Percentiles rank a stretch among this genome's conserved stretches.
phyloP scores from a whole-genome alignment of 192 early-diverging fungal genomes.

The Lobulomyces angularis region DNA sequence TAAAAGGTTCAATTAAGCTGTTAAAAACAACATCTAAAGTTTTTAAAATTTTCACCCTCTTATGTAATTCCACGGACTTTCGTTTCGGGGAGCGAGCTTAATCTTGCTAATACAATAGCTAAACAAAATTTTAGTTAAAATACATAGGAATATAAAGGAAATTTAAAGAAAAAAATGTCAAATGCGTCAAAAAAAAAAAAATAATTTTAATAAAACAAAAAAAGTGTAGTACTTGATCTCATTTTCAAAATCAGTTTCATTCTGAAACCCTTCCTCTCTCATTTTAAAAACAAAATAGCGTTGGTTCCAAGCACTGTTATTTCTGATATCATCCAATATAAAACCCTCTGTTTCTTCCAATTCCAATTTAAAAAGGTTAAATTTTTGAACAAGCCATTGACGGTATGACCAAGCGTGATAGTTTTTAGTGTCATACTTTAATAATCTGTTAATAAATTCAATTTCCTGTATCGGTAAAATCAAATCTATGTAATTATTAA shows the following conservation, averaged over 20 bases:
- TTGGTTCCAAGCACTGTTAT: slow-evolving; percentile 99
- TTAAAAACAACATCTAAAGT: too few species aligned
- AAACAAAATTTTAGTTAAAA: neutral
- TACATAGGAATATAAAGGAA: neutral
- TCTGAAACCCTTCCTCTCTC: slow-evolving; percentile 16
- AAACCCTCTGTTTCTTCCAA: slow-evolving; percentile 57
- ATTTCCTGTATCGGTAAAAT: slow-evolving; percentile 55
- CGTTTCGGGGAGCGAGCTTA: slow-evolving; percentile 71
- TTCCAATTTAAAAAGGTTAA: slow-evolving; percentile 69
- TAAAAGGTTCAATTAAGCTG: too few species aligned
- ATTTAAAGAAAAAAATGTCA: neutral
- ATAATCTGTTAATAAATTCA: slow-evolving; percentile 50
- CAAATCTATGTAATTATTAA: slow-evolving; percentile 43
- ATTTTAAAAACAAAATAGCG: slow-evolving; percentile 62
- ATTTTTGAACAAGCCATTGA: slow-evolving; percentile 77
- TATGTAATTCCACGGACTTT: slow-evolving; percentile 87
- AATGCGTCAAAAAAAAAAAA: slow-evolving; percentile 1
- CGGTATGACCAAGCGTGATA: slow-evolving; percentile 98
- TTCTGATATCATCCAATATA: slow-evolving; percentile 71
- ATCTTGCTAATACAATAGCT: slow-evolving; percentile 60
- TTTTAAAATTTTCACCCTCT: too few species aligned
- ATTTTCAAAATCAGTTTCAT: slow-evolving; percentile 25
- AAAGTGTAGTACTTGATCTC: slow-evolving; percentile 77
- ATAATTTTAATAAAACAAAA: slow-evolving; percentile 6
- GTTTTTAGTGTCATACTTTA: slow-evolving; percentile 85